These are phyloP conservation scores for Glycyrrhiza uralensis DNA, from an alignment of 306 rosid genomes.

Conservation along the genomic window DNA sequence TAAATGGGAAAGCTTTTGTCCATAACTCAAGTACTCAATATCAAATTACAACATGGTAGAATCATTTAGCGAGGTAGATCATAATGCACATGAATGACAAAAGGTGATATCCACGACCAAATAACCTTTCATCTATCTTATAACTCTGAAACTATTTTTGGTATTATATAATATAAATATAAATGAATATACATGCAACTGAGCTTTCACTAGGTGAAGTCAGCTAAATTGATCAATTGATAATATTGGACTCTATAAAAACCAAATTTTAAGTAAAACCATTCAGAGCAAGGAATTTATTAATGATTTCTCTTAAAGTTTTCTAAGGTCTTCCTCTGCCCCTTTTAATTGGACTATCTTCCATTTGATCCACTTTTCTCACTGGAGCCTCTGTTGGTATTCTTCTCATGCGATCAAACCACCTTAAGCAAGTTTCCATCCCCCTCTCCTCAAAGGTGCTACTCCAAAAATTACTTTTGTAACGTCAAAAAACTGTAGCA, in stretches of 20 bases:
- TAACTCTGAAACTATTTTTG: background rate
- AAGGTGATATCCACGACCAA: background rate
- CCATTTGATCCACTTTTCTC: conserved; percentile 6
- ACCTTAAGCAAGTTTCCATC: background rate
- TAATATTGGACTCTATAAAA: background rate
- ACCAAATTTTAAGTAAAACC: background rate
- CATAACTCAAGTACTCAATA: background rate
- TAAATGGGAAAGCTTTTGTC: background rate
- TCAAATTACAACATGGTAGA: conserved; percentile 2
- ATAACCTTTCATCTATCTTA: background rate
- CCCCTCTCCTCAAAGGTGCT: background rate
- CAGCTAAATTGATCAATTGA: background rate
- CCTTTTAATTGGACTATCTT: background rate
- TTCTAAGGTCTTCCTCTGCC: background rate
- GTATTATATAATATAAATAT: background rate
- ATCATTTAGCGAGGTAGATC: background rate
- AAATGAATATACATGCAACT: background rate
- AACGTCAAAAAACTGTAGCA: conserved; percentile 7
- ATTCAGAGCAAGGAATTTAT: background rate
- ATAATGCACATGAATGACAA: background rate
- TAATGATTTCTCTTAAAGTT: background rate
- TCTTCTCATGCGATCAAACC: background rate
- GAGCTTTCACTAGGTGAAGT: background rate
- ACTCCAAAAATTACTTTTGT: background rate
- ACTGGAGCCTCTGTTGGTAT: background rate